Conservation (phyloP, 1,139 yeast species). For the Pichia sp. region DNA sequence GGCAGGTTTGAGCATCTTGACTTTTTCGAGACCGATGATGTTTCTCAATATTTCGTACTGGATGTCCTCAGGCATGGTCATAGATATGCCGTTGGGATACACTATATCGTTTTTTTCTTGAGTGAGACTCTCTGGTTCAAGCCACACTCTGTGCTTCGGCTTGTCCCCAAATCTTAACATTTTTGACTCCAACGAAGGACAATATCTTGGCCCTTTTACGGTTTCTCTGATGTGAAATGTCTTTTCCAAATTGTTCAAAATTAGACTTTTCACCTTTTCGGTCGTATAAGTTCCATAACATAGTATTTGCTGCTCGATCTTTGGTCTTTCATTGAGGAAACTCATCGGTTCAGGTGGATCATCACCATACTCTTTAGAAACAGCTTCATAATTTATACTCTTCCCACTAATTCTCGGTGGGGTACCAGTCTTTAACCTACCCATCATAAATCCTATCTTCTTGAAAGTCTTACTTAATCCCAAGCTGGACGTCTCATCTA, state of each 20-base stretch:
- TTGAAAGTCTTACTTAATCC: conserved; percentile 79
- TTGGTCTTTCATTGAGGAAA: conserved; percentile 65
- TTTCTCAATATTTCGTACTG: conserved; percentile 69
- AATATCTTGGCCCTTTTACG: conserved; percentile 94
- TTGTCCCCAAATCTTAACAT: conserved; percentile 77
- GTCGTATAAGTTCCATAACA: conserved; percentile 84
- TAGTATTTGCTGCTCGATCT: conserved; percentile 54
- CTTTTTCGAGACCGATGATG: conserved; percentile 89
- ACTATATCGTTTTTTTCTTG: conserved; percentile 54
- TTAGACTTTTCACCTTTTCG: conserved; percentile 63
- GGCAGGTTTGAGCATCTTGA: conserved; percentile 85
- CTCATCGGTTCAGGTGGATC: conserved; percentile 87
- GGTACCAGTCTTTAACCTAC: conserved; percentile 93
- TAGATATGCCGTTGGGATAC: conserved; percentile 94
- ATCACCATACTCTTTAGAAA: conserved; percentile 75
- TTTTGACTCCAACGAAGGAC: conserved; percentile 95
- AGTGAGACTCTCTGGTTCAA: conserved; percentile 93
- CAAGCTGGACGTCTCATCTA: conserved; percentile 88
- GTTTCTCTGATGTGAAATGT: conserved; percentile 91
- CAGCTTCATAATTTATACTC: conserved; percentile 60
- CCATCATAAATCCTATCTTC: conserved; percentile 76
- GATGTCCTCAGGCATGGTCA: conserved; percentile 94
- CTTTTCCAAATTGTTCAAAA: conserved; percentile 67
- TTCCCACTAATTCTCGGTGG: conserved; percentile 81
- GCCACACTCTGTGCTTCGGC: conserved; percentile 78